These are phyloP conservation scores for Boletus mariae DNA, from an alignment of 1,284 basidiomycete genomes.

Conservation along the genomic window DNA sequence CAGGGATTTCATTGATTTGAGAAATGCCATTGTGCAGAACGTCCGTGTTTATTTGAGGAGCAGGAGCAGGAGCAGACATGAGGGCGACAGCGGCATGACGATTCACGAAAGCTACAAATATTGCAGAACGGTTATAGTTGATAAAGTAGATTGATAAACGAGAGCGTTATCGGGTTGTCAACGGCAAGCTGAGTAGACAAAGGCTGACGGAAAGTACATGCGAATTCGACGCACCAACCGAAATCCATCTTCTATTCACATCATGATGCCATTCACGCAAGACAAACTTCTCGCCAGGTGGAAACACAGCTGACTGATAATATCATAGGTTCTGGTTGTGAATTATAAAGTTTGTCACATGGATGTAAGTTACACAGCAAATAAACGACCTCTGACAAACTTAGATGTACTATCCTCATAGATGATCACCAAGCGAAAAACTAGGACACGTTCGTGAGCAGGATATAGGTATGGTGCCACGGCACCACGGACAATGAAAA, in stretches of 20 bases:
- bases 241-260: conserved; percentile 66
- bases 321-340: background rate
- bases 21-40: too few relatives aligned
- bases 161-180: too few relatives aligned
- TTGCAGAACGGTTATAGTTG: too few relatives aligned
- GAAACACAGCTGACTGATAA: background rate
- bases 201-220: too few relatives aligned
- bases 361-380: background rate
- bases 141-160: too few relatives aligned
- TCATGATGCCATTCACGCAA: conserved; percentile 22
- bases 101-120: too few relatives aligned
- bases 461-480: conserved; percentile 15
- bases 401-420: conserved; percentile 3
- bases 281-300: background rate
- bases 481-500: conserved; percentile 1
- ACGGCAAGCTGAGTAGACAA: too few relatives aligned
- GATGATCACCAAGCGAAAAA: conserved; percentile 1
- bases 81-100: too few relatives aligned
- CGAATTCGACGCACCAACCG: conserved; percentile 43
- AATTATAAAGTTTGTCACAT: background rate
- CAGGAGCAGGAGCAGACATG: too few relatives aligned
- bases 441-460: conserved; percentile 4
- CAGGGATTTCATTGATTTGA: too few relatives aligned
- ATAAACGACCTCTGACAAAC: background rate
- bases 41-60: too few relatives aligned